Base-by-base conservation (phyloP, 306 rosid genomes). In the Myrica gale region DNA sequence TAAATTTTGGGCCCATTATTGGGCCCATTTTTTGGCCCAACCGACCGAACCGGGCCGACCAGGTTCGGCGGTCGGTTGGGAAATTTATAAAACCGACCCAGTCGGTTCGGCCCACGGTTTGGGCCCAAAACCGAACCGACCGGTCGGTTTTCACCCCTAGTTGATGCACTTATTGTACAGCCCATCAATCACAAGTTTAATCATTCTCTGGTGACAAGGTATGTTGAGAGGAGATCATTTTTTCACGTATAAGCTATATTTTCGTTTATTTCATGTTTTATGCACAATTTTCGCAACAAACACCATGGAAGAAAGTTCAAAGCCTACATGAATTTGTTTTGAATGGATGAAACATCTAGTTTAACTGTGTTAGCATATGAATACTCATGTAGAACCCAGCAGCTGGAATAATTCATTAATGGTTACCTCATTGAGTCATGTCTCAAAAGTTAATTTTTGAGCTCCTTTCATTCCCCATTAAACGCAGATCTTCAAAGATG, bases 191-290 rank as follows among this genome's bases (percentile, higher is more conserved):
- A 93, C 75, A 91, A 85, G 76, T 93, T 91, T 62, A 97, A 91
- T 84, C 98, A 93, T 79, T 88, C 88, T 78, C 81, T 90, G 37
- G 90, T 93, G 83, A 91, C 98, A 79, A 90, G 98, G 97, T 93
- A 45, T 76, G 78, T 68, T 45, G 76, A 55, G 7, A 63, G 56
- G 6, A 3, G 4, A 3, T 52, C 19, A 42, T 66, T 68, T 77
- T n/a, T 39, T 68, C 4, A 1, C 39, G 2, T 45, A 20, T 57
- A 8, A 11, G 13, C 43, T 61, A 32, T n/a, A 26, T 43, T 23
- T 20, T n/a, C 7, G 51, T 79, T 37, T 15, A 3, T 26, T 2
- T 1, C 19, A 12, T n/a, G 58, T 73, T 83, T 37, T 71, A 46
- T 75, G 76, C 6, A 42, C 26, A 26, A 26, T 26, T 26, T 26